Evolutionary conservation across 179 eudicot species (phyloP).

Genomic region (Corrigiola litoralis): DNA sequence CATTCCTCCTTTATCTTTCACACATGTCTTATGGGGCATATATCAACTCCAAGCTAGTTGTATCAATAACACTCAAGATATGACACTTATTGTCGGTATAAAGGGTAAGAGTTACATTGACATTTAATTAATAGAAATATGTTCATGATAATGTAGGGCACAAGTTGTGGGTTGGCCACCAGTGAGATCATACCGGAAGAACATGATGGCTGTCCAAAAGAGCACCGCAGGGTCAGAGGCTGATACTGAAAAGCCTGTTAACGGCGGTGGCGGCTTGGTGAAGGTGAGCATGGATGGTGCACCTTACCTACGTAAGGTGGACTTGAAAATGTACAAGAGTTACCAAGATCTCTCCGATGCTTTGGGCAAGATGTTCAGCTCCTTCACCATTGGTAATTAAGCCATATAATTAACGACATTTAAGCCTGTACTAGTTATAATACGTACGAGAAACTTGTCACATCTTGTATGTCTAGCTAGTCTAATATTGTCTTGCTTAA

Average conservation of each 20-base stretch:
- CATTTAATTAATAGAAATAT: not conserved
- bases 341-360: slow-evolving; percentile 61
- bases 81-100: no score
- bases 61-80: no score
- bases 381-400: slow-evolving; percentile 50
- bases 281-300: slow-evolving; percentile 76
- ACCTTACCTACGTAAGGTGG: slow-evolving; percentile 68
- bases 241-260: slow-evolving; percentile 20
- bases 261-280: slow-evolving; percentile 34
- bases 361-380: slow-evolving; percentile 60
- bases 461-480: no score
- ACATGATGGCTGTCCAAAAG: slow-evolving; percentile 46
- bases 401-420: not conserved
- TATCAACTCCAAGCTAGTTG: no score
- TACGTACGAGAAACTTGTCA: no score
- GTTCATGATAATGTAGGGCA: slow-evolving; percentile 39
- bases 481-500: no score
- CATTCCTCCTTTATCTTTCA: no score
- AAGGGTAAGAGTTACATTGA: not conserved
- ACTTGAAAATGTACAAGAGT: slow-evolving; percentile 50
- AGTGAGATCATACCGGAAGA: slow-evolving; percentile 71
- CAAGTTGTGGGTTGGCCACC: slow-evolving; percentile 95
- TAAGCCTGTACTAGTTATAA: not conserved
- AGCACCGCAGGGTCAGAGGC: slow-evolving; percentile 21
- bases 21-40: no score